Evolutionary conservation across 2,329 filamentous ascomycete species (phyloP).

Genomic region (Diaporthe aspalathi): DNA sequence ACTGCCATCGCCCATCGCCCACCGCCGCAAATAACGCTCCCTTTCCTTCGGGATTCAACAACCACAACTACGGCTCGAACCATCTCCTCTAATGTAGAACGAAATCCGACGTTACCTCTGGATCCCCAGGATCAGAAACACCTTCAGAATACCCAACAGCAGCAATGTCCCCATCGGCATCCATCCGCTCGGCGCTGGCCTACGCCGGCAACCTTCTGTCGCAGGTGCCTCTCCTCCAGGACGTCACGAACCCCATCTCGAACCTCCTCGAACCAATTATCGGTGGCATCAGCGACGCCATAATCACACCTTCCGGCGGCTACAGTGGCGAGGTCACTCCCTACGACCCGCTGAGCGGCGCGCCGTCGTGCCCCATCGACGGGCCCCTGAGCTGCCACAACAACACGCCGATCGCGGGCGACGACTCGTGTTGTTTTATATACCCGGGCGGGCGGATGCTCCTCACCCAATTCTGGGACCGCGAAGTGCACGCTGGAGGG

Average conservation of each 20-base stretch:
- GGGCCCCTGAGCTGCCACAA: conserved; percentile 56
- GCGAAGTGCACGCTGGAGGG: conserved; percentile 53
- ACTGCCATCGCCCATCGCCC: conserved; percentile 8
- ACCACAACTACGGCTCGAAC: neutral
- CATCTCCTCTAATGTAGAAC: conserved; percentile 36
- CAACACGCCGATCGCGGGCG: conserved; percentile 47
- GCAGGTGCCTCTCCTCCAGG: conserved; percentile 46
- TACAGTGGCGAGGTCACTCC: conserved; percentile 42
- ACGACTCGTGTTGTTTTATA: conserved; percentile 56
- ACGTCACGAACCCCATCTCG: conserved; percentile 43
- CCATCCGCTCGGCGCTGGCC: conserved; percentile 47
- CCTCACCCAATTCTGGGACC: conserved; percentile 59
- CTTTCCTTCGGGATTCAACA: neutral
- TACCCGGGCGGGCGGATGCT: conserved; percentile 55
- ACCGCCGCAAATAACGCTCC: conserved; percentile 1
- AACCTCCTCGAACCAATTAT: conserved; percentile 39
- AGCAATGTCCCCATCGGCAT: conserved; percentile 43
- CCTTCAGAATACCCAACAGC: conserved; percentile 1
- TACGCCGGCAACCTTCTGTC: conserved; percentile 50
- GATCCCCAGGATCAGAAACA: neutral
- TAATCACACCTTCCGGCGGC: conserved; percentile 1
- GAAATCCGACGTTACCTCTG: neutral
- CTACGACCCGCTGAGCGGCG: conserved; percentile 51
- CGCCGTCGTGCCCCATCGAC: conserved; percentile 55
- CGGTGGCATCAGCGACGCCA: conserved; percentile 36